Percentiles rank a stretch among this genome's conserved stretches.
phyloP scores from a whole-genome alignment of 2,329 filamentous ascomycete genomes.

The Fusarium virguliforme region DNA sequence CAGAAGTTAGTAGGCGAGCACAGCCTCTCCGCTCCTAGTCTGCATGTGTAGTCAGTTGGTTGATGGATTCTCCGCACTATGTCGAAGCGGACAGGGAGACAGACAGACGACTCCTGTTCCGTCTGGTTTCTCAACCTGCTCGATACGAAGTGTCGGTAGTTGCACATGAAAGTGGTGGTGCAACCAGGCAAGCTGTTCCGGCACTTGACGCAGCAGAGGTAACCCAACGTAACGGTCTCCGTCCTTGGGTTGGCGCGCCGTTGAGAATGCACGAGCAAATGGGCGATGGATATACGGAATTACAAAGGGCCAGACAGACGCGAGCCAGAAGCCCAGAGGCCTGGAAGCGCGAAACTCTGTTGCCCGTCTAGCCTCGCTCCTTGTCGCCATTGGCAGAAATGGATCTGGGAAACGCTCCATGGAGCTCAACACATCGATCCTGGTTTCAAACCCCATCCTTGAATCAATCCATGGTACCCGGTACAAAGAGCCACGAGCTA shows the following conservation, averaged over 20 bases:
- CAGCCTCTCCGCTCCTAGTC: slow-evolving; percentile 40
- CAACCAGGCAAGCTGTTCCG: slow-evolving; percentile 36
- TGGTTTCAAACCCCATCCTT: slow-evolving; percentile 17
- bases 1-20: slow-evolving; percentile 41
- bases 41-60: slow-evolving; percentile 29
- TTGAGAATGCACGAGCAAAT: slow-evolving; percentile 29
- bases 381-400: slow-evolving; percentile 36
- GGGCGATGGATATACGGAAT: not conserved
- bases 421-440: slow-evolving; percentile 6
- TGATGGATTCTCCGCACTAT: slow-evolving; percentile 36
- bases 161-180: slow-evolving; percentile 40
- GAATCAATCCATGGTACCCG: slow-evolving; percentile 30
- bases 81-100: slow-evolving; percentile 4
- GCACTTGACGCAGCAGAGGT: slow-evolving; percentile 40
- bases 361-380: slow-evolving; percentile 28
- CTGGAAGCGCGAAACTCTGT: slow-evolving; percentile 47
- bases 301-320: not conserved
- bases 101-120: slow-evolving; percentile 14
- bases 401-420: slow-evolving; percentile 11
- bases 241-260: slow-evolving; percentile 40
- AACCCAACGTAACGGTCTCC: slow-evolving; percentile 41
- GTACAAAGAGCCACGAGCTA: slow-evolving; percentile 32
- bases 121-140: slow-evolving; percentile 44
- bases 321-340: slow-evolving; percentile 25
- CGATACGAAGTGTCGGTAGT: slow-evolving; percentile 48